Evolutionary conservation across 768 basidiomycete species (phyloP).

Genomic region (Termitomyces sp.): DNA sequence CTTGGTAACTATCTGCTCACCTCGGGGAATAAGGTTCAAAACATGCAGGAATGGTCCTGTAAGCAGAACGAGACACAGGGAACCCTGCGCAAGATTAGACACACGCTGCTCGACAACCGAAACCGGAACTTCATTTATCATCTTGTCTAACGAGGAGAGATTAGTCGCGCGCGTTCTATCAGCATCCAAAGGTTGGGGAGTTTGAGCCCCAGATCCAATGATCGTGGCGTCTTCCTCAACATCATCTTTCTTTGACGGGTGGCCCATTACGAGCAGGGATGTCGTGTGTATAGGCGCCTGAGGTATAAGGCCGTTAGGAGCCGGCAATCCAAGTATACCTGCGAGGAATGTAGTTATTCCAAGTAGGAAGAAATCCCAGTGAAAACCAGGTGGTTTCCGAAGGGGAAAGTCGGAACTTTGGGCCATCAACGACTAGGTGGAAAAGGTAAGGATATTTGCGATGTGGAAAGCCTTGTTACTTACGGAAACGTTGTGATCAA

Average conservation of each 20-base stretch:
- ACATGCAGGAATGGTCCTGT: conserved; percentile 80
- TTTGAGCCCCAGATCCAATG: conserved; percentile 5
- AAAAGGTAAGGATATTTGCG: neutral
- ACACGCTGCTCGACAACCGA: conserved; percentile 90
- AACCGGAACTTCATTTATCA: conserved; percentile 45
- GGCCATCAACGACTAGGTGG: conserved; percentile 75
- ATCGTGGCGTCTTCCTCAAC: conserved; percentile 26
- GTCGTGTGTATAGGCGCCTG: conserved; percentile 93
- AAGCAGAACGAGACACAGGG: conserved; percentile 73
- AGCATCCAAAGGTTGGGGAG: neutral
- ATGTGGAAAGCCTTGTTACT: conserved; percentile 19
- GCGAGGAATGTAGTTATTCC: conserved; percentile 88
- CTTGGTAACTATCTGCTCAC: conserved; percentile 17
- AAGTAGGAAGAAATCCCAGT: conserved; percentile 87
- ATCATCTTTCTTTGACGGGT: conserved; percentile 27
- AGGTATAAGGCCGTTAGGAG: conserved; percentile 81
- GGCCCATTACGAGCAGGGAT: conserved; percentile 69
- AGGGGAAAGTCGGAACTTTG: conserved; percentile 87
- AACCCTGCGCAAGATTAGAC: conserved; percentile 84
- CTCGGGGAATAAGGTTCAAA: conserved; percentile 73
- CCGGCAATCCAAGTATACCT: conserved; percentile 80
- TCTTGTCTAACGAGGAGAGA: conserved; percentile 5
- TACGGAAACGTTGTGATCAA: conserved; percentile 92
- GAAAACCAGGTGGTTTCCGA: conserved; percentile 84
- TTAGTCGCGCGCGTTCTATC: conserved; percentile 3